These are phyloP conservation scores for Leccinum pellstonianum DNA, from an alignment of 768 basidiomycete species.

Conservation along the genomic window DNA sequence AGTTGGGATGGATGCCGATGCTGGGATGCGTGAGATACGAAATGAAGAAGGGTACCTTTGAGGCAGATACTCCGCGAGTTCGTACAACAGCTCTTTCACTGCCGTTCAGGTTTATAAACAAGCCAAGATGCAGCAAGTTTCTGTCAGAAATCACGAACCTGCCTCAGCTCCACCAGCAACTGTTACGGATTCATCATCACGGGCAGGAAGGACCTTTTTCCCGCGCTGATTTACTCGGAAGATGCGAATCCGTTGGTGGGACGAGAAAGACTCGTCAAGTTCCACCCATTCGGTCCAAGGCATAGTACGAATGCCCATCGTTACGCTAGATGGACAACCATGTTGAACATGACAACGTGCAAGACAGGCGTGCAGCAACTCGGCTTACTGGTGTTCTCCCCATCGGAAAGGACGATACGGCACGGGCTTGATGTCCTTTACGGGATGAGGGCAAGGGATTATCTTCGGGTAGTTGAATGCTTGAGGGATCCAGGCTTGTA, in stretches of 20 bases:
- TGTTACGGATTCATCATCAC: constrained; percentile 41
- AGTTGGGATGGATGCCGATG: constrained; percentile 12
- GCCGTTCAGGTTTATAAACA: not conserved
- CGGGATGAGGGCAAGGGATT: constrained; percentile 37
- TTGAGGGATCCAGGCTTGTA: constrained; percentile 53
- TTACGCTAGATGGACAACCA: constrained; percentile 43
- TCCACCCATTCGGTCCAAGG: constrained; percentile 76
- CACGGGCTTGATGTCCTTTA: constrained; percentile 52
- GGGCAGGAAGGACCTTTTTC: constrained; percentile 44
- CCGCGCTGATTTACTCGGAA: constrained; percentile 55
- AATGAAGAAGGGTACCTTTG: constrained; percentile 63
- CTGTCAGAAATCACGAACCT: constrained; percentile 14
- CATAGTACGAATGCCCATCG: constrained; percentile 74
- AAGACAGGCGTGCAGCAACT: not conserved
- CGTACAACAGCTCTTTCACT: constrained; percentile 69
- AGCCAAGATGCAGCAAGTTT: not conserved
- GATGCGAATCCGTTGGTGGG: constrained; percentile 56
- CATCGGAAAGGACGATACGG: constrained; percentile 70
- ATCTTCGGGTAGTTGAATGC: constrained; percentile 54
- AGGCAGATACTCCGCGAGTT: constrained; percentile 68
- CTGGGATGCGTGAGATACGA: constrained; percentile 42
- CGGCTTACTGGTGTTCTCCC: constrained; percentile 66
- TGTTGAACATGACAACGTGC: not conserved
- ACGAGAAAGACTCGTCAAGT: constrained; percentile 58
- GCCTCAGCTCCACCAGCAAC: constrained; percentile 35